Evolutionary conservation across 306 rosid species (phyloP).

Genomic region (Vigna hirtella): DNA sequence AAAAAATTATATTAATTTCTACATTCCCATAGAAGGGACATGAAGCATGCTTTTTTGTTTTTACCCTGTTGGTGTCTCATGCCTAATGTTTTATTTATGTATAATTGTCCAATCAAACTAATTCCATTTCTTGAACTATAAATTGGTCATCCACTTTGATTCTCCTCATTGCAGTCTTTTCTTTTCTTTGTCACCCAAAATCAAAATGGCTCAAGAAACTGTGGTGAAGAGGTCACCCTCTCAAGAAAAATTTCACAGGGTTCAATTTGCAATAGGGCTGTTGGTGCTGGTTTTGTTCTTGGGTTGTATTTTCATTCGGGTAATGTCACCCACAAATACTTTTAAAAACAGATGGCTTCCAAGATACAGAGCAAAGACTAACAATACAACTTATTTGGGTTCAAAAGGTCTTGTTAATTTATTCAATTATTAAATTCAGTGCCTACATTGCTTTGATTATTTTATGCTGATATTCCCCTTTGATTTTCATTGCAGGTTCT

Average conservation of each 20-base stretch:
- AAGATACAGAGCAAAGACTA: conserved; percentile 37
- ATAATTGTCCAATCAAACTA: neutral
- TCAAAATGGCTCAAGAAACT: conserved; percentile 37
- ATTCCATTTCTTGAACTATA: conserved; percentile 43
- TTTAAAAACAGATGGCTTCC: conserved; percentile 49
- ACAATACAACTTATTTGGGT: conserved; percentile 59
- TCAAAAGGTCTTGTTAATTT: conserved; percentile 52
- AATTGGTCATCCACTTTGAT: conserved; percentile 29
- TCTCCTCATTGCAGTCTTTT: conserved; percentile 27
- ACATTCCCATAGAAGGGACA: conserved; percentile 33
- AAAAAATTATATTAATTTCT: neutral
- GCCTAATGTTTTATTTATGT: neutral
- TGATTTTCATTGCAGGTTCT: conserved; percentile 50
- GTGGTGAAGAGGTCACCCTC: conserved; percentile 45
- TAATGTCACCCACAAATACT: conserved; percentile 61
- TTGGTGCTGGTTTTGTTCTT: conserved; percentile 47
- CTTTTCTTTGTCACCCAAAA: neutral
- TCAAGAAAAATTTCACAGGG: conserved; percentile 31
- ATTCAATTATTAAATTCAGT: conserved; percentile 20
- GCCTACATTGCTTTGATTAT: neutral
- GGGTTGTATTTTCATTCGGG: conserved; percentile 62
- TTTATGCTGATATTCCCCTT: conserved; percentile 39
- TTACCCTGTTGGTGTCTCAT: neutral
- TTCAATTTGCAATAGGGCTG: conserved; percentile 52
- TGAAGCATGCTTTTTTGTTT: conserved; percentile 45